These are phyloP conservation scores for Blastosporella zonata DNA, from an alignment of 1,284 basidiomycete species.

Conservation along the genomic window DNA sequence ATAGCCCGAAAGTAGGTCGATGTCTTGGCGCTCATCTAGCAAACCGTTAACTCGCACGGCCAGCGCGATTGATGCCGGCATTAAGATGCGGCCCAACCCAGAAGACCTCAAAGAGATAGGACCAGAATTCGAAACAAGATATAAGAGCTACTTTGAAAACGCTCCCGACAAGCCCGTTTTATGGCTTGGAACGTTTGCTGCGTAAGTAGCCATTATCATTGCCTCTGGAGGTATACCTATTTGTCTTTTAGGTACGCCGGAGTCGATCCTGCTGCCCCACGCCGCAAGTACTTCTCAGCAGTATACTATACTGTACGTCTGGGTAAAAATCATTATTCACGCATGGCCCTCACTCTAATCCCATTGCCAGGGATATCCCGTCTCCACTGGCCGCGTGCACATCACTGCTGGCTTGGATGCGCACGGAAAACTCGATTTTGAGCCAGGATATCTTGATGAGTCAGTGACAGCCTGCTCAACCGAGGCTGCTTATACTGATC, in stretches of 20 bases:
- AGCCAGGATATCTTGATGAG: constrained; percentile 28
- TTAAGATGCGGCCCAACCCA: constrained; percentile 37
- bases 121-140: constrained; percentile 33
- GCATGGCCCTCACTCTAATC: not conserved
- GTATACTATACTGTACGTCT: constrained; percentile 27
- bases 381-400: constrained; percentile 26
- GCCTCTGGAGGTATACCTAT: not conserved
- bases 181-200: constrained; percentile 27
- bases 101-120: constrained; percentile 35
- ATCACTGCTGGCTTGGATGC: constrained; percentile 23
- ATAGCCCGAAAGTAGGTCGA: constrained; percentile 44
- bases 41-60: not conserved
- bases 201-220: constrained; percentile 22
- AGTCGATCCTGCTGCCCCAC: constrained; percentile 23
- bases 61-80: constrained; percentile 36
- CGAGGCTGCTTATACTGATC: not conserved
- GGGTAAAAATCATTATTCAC: not conserved
- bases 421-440: constrained; percentile 25
- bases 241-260: constrained; percentile 24
- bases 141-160: constrained; percentile 30
- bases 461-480: not conserved
- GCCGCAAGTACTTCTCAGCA: constrained; percentile 29
- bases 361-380: constrained; percentile 24
- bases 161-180: constrained; percentile 37
- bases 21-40: not conserved